A percentile compares a stretch with the other conserved stretches of the same genome.
Conservation (phyloP, 768 basidiomycete species). For the Russula vinacea region DNA sequence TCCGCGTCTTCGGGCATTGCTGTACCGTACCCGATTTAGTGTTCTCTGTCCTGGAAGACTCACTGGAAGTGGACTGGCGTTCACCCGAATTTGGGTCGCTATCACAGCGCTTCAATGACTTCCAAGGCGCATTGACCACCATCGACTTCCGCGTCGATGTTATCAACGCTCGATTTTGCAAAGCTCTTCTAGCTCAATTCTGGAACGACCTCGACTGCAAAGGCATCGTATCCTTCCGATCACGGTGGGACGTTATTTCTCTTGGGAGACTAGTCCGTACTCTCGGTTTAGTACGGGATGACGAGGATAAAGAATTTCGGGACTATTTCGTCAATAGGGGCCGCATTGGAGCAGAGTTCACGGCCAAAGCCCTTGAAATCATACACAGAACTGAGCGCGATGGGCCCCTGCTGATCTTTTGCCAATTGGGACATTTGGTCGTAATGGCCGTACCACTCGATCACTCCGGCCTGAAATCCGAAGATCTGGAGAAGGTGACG, state of each 20-base stretch:
- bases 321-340: constrained; percentile 1
- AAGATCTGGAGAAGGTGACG: neutral
- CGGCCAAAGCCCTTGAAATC: constrained; percentile 2
- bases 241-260: too few species aligned
- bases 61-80: constrained; percentile 11
- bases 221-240: too few species aligned
- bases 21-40: too few species aligned
- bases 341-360: constrained; percentile 3
- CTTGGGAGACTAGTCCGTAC: constrained; percentile 11
- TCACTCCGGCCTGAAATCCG: too few species aligned
- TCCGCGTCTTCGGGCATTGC: too few species aligned
- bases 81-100: constrained; percentile 18
- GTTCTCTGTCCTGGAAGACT: constrained; percentile 2
- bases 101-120: constrained; percentile 12
- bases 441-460: neutral
- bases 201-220: too few species aligned
- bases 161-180: neutral
- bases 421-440: constrained; percentile 3
- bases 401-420: constrained; percentile 19
- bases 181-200: too few species aligned
- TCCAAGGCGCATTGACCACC: constrained; percentile 7
- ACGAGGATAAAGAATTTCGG: constrained; percentile 4
- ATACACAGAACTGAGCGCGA: constrained; percentile 1
- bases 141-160: constrained; percentile 5
- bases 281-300: neutral